phyloP scores from a whole-genome alignment of 148 eudicot genomes.

The Vaccinium macrocarpon region DNA sequence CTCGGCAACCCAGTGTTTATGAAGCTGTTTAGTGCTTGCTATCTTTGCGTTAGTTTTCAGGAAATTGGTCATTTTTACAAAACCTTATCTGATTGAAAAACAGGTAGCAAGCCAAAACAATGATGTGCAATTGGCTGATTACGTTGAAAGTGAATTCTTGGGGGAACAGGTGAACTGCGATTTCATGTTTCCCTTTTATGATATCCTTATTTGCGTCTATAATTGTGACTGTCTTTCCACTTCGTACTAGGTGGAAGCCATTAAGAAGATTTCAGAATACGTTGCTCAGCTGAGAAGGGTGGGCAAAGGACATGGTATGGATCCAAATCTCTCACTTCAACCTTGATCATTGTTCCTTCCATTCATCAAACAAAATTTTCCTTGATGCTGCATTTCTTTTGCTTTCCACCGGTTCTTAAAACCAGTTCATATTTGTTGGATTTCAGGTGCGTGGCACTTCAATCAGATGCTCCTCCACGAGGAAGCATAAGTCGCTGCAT shows the following conservation, averaged over 20 bases:
- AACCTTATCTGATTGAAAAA: not conserved
- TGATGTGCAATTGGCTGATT: conserved; percentile 66
- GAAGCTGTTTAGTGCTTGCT: not conserved
- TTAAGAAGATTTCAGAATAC: conserved; percentile 65
- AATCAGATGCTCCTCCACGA: conserved; percentile 70
- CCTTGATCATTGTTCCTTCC: not conserved
- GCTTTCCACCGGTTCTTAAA: not conserved
- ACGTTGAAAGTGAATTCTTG: conserved; percentile 56
- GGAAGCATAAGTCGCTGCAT: conserved; percentile 45
- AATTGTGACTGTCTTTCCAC: too few species aligned
- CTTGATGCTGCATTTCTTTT: not conserved
- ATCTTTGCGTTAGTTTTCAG: not conserved
- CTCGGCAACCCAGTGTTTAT: not conserved
- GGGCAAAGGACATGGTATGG: conserved; percentile 75
- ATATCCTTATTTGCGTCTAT: not conserved
- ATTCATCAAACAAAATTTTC: not conserved
- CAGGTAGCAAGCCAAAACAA: conserved; percentile 49
- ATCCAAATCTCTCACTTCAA: not conserved
- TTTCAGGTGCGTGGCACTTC: conserved; percentile 89
- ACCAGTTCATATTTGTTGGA: not conserved
- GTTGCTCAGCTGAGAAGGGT: conserved; percentile 75
- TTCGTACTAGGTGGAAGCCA: conserved; percentile 53
- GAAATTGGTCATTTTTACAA: not conserved
- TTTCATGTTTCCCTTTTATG: not conserved
- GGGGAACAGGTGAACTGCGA: conserved; percentile 51